Conservation (phyloP, 2,329 filamentous ascomycete species). For the Tolypocladium nubicola region DNA sequence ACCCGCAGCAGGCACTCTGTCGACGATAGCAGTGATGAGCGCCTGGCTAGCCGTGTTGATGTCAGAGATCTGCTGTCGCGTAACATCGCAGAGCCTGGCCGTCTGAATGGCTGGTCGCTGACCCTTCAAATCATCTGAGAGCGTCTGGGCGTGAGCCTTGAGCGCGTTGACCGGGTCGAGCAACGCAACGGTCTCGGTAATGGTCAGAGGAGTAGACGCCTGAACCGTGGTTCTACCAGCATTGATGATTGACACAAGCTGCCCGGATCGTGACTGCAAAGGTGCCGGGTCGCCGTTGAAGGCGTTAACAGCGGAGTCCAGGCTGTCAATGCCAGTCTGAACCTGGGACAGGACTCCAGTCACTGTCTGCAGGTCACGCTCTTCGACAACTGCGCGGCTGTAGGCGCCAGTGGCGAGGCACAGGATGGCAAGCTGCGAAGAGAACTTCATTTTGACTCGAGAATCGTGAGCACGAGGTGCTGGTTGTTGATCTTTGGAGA, state of each 20-base stretch:
- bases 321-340: background rate
- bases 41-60: background rate
- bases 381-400: background rate
- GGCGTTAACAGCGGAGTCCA: background rate
- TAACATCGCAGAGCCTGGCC: background rate
- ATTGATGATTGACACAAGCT: conserved; percentile 1
- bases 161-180: background rate
- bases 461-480: background rate
- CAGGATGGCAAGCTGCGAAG: background rate
- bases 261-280: background rate
- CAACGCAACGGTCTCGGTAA: background rate
- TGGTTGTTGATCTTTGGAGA: background rate
- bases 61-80: background rate
- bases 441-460: conserved; percentile 2
- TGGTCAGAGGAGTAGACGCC: background rate
- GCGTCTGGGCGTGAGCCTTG: background rate
- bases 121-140: background rate
- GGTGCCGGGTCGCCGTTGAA: background rate
- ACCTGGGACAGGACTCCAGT: background rate
- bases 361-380: background rate
- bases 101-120: background rate
- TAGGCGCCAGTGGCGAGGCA: background rate
- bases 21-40: background rate
- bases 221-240: background rate
- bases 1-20: background rate